Evolutionary conservation across 306 rosid species (phyloP).

Genomic region (Astragalus glycyphyllos): DNA sequence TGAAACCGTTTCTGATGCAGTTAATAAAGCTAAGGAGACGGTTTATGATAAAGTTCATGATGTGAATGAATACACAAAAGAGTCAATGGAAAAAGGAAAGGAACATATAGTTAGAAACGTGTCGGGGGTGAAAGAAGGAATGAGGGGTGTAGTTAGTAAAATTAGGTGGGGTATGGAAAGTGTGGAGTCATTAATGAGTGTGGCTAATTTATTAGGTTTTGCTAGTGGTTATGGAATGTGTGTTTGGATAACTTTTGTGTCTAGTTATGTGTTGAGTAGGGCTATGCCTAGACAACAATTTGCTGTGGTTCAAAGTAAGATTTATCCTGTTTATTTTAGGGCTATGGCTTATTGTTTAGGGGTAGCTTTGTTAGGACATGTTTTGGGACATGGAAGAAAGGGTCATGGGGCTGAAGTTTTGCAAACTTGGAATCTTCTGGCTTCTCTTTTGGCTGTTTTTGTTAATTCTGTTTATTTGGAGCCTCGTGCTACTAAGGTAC

Average conservation of each 20-base stretch:
- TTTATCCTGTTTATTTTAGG: constrained; percentile 76
- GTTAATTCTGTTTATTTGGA: constrained; percentile 73
- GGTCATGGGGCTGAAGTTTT: constrained; percentile 31
- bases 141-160: not conserved
- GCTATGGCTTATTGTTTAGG: constrained; percentile 59
- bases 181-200: constrained; percentile 26
- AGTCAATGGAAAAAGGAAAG: constrained; percentile 38
- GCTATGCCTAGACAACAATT: constrained; percentile 76
- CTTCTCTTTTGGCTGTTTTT: constrained; percentile 50
- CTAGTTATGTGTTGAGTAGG: constrained; percentile 62
- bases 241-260: constrained; percentile 76
- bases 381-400: constrained; percentile 43
- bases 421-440: constrained; percentile 56
- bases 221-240: constrained; percentile 70
- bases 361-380: constrained; percentile 59
- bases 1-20: constrained; percentile 30
- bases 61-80: constrained; percentile 40
- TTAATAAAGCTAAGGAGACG: constrained; percentile 41
- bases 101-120: constrained; percentile 43
- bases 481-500: constrained; percentile 83
- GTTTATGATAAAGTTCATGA: constrained; percentile 33
- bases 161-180: constrained; percentile 3
- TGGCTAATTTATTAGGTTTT: constrained; percentile 57
- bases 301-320: constrained; percentile 83
- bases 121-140: constrained; percentile 28